Evolutionary conservation across 257 asterid species (phyloP).

Genomic region (Lantana camara): DNA sequence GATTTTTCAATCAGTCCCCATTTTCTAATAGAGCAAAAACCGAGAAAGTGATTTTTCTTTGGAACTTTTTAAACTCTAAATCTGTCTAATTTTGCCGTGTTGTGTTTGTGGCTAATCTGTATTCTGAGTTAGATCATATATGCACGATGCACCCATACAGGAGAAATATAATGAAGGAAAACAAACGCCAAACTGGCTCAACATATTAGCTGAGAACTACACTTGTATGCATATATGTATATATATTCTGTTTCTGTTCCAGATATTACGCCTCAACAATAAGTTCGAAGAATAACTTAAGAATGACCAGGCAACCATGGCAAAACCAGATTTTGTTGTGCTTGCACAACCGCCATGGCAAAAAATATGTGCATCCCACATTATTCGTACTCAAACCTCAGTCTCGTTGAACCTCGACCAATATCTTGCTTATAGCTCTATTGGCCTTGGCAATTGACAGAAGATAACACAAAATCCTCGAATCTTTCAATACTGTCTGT

Average conservation of each 20-base stretch:
- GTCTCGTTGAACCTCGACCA: not conserved
- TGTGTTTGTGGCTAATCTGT: too few species aligned
- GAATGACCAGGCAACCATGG: conserved; percentile 40
- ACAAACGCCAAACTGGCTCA: not conserved
- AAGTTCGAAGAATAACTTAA: conserved; percentile 24
- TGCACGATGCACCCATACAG: not conserved
- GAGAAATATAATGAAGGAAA: not conserved
- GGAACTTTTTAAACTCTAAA: too few species aligned
- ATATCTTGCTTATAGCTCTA: not conserved
- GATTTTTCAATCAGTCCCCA: too few species aligned
- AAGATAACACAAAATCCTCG: conserved; percentile 24
- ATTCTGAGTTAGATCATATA: too few species aligned
- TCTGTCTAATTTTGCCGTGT: too few species aligned
- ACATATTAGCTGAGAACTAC: not conserved
- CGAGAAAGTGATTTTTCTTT: too few species aligned
- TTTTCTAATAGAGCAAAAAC: too few species aligned
- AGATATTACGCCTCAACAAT: conserved; percentile 11
- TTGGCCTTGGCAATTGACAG: not conserved
- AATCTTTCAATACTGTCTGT: conserved; percentile 3
- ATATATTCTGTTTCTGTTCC: conserved; percentile 13
- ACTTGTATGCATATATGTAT: not conserved
- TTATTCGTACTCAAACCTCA: not conserved
- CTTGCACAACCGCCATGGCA: conserved; percentile 44
- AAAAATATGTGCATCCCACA: conserved; percentile 22
- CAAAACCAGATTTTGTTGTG: conserved; percentile 29